A percentile compares a stretch with the other conserved stretches of the same genome.
phyloP scores from a whole-genome alignment of 441 rosid genomes.

The Bruguiera hainesii region DNA sequence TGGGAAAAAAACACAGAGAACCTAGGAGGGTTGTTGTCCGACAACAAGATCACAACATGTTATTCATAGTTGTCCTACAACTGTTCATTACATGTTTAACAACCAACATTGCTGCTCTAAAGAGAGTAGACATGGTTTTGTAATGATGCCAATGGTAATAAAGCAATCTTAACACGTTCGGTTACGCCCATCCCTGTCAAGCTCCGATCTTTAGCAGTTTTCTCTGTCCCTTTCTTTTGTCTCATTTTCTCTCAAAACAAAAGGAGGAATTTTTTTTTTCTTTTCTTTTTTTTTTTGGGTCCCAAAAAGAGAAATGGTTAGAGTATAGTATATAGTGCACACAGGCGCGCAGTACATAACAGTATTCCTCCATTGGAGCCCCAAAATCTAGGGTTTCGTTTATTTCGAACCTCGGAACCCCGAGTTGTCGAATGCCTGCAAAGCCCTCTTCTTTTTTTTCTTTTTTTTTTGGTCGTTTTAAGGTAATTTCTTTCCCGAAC shows the following conservation, averaged over 20 bases:
- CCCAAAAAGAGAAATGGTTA: constrained; percentile 5
- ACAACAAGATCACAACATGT: too few species aligned
- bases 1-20: too few species aligned
- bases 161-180: too few species aligned
- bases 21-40: too few species aligned
- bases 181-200: constrained; percentile 19
- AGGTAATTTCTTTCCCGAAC: constrained; percentile 16
- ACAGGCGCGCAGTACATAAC: neutral
- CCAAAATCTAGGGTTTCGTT: constrained; percentile 6
- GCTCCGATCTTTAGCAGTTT: constrained; percentile 20
- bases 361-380: constrained; percentile 8
- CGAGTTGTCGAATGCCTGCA: neutral
- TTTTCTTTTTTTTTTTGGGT: too few species aligned
- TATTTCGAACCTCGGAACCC: neutral
- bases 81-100: too few species aligned
- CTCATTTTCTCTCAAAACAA: constrained; percentile 27
- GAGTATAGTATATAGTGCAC: too few species aligned
- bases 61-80: too few species aligned
- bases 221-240: constrained; percentile 24
- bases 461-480: constrained; percentile 1
- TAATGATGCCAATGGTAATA: too few species aligned
- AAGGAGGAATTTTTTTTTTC: too few species aligned
- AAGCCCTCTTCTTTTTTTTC: neutral
- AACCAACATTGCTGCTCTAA: too few species aligned
- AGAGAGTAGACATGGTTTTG: too few species aligned